phyloP scores from a whole-genome alignment of 805 yeast genomes.

The Pichia manshurica region DNA sequence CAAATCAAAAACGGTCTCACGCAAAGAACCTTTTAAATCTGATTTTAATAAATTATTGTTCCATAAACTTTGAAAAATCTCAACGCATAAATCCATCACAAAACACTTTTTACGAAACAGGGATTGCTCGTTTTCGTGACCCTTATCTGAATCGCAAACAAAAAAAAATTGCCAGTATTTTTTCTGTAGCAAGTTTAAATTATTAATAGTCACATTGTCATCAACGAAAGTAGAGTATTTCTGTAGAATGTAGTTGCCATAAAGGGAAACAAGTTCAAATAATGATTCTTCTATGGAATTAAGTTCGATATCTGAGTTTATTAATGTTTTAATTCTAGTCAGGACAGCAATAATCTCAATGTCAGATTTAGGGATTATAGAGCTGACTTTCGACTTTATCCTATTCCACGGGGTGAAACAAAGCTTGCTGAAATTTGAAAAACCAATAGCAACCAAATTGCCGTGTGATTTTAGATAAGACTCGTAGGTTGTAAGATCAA shows the following conservation, averaged over 20 bases:
- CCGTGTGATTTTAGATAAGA: background rate
- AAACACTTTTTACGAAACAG: conserved; percentile 13
- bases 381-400: conserved; percentile 21
- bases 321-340: conserved; percentile 32
- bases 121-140: background rate
- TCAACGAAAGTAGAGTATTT: conserved; percentile 2
- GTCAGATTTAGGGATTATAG: conserved; percentile 38
- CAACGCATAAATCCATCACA: conserved; percentile 24
- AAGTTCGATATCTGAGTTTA: conserved; percentile 22
- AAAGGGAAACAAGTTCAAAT: conserved; percentile 36
- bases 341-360: conserved; percentile 45
- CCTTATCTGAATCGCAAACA: conserved; percentile 6
- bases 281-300: conserved; percentile 25
- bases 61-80: conserved; percentile 21
- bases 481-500: conserved; percentile 14
- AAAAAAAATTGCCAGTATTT: conserved; percentile 26
- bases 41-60: background rate
- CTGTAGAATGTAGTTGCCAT: conserved; percentile 38
- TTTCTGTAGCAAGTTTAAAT: conserved; percentile 14
- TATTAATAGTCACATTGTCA: conserved; percentile 6
- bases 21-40: background rate
- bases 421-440: conserved; percentile 33
- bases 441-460: background rate
- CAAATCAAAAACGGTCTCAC: background rate
- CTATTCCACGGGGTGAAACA: conserved; percentile 27